These are phyloP conservation scores for Solanum microdontum DNA, from an alignment of 257 asterid genomes.

Conservation along the genomic window DNA sequence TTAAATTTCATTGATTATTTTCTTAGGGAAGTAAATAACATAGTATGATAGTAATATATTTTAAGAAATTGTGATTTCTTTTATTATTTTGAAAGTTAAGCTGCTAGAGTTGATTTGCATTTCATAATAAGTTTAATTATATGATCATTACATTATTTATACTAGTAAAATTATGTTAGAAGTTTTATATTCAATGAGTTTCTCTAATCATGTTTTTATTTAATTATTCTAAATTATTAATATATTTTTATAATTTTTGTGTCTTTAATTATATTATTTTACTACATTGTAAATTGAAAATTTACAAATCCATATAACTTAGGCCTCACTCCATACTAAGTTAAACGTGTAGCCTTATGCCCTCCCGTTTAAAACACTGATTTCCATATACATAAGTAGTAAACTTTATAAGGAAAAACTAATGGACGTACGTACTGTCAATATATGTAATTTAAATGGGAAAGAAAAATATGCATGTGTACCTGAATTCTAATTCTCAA, in stretches of 20 bases:
- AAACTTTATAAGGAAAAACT: neutral
- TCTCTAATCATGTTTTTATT: neutral
- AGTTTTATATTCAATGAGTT: neutral
- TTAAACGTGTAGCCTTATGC: neutral
- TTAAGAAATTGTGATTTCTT: neutral
- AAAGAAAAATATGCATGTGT: neutral
- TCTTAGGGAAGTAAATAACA: neutral
- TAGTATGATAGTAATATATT: neutral
- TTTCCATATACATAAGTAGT: neutral
- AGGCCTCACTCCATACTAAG: neutral
- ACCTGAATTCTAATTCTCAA: constrained; percentile 2
- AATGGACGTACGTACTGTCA: neutral
- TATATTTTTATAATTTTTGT: neutral
- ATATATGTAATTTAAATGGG: too few species aligned
- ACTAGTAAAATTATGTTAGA: neutral
- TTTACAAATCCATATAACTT: neutral
- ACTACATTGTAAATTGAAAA: neutral
- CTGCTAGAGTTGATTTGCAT: neutral
- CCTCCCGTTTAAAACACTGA: neutral
- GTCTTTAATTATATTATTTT: too few species aligned
- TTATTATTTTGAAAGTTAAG: neutral
- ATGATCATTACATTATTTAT: neutral
- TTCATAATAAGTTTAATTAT: neutral
- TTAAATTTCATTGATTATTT: neutral
- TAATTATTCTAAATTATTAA: neutral